A percentile compares a stretch with the other conserved stretches of the same genome.
These are phyloP conservation scores for Lactarius indigo DNA, from an alignment of 768 basidiomycete genomes.

Conservation along the genomic window DNA sequence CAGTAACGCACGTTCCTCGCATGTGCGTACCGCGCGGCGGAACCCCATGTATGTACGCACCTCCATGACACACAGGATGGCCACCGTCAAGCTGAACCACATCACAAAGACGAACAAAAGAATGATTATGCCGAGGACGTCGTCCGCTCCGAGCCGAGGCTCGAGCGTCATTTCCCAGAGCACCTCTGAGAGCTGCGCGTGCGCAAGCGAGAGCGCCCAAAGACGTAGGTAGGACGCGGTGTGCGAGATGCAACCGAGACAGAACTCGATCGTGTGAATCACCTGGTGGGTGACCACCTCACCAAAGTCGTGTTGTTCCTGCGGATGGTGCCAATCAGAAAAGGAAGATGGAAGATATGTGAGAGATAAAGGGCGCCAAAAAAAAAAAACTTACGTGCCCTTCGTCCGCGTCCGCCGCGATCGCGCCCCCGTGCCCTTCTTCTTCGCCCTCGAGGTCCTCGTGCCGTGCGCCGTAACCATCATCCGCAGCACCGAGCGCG, in stretches of 20 bases:
- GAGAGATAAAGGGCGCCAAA: constrained; percentile 20
- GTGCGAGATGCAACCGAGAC: constrained; percentile 97
- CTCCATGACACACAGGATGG: constrained; percentile 92
- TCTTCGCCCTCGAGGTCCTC: constrained; percentile 72
- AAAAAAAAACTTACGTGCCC: constrained; percentile 59
- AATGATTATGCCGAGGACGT: constrained; percentile 50
- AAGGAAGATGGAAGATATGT: neutral
- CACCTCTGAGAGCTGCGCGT: constrained; percentile 95
- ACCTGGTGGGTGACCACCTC: constrained; percentile 96
- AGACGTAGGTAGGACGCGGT: constrained; percentile 91
- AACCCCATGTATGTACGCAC: constrained; percentile 42
- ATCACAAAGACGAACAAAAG: constrained; percentile 51
- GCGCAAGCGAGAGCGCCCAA: constrained; percentile 97
- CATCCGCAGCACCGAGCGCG: constrained; percentile 57
- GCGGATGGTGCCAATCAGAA: constrained; percentile 4
- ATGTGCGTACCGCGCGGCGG: neutral
- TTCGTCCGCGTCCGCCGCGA: constrained; percentile 70
- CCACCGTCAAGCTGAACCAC: constrained; percentile 80
- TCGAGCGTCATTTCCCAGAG: constrained; percentile 87
- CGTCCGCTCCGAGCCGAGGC: constrained; percentile 53
- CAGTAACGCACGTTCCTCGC: constrained; percentile 24
- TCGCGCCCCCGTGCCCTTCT: constrained; percentile 71
- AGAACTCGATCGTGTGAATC: constrained; percentile 99
- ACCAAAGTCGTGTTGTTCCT: constrained; percentile 88
- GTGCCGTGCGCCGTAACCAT: constrained; percentile 47